These are phyloP conservation scores for Microcos paniculata DNA, from an alignment of 345 rosid species.

Conservation along the genomic window DNA sequence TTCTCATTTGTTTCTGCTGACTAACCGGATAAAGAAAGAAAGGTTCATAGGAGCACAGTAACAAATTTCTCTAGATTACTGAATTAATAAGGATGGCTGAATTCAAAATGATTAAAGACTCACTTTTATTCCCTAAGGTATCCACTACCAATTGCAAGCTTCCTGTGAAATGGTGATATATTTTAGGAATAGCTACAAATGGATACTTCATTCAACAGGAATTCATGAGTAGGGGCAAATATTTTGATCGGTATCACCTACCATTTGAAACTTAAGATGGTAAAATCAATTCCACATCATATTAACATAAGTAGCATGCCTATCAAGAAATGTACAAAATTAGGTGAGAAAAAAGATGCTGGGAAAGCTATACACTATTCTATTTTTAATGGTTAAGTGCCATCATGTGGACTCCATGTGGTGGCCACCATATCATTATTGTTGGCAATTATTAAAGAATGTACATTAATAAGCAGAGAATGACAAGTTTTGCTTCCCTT, in stretches of 20 bases:
- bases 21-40: not conserved
- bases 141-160: not conserved
- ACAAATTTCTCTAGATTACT: not conserved
- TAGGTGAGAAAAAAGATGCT: not conserved
- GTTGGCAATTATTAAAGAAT: not conserved
- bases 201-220: not conserved
- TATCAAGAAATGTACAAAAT: not conserved
- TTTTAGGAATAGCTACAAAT: not conserved
- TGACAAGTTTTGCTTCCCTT: not conserved
- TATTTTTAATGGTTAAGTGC: not conserved
- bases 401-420: not conserved
- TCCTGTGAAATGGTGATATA: not conserved
- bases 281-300: not conserved
- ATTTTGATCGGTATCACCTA: not conserved
- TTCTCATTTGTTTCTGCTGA: not conserved
- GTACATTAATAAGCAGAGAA: not conserved
- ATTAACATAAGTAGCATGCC: not conserved
- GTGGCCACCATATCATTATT: not conserved
- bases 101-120: not conserved
- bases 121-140: not conserved
- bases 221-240: not conserved
- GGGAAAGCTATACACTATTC: not conserved
- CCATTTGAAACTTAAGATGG: not conserved
- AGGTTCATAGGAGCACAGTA: not conserved
- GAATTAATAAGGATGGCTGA: not conserved